These are phyloP conservation scores for Zymoseptoria tritici DNA, from an alignment of 2,329 filamentous ascomycete species.

Conservation along the genomic window DNA sequence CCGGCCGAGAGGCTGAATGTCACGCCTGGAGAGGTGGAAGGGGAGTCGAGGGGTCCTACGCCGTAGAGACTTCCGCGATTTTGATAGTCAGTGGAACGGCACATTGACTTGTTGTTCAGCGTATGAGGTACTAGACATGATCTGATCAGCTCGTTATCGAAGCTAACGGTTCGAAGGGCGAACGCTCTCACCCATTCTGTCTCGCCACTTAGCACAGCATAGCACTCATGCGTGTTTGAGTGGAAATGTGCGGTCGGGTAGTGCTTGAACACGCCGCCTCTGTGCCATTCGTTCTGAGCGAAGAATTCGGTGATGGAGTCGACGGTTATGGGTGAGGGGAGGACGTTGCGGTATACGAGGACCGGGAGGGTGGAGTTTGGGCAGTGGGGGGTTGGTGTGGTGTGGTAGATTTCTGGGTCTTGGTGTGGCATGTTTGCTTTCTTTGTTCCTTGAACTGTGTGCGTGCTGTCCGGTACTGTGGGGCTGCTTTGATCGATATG, in stretches of 20 bases:
- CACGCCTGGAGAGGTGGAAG: conserved; percentile 1
- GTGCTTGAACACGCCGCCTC: conserved; percentile 21
- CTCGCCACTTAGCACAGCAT: conserved; percentile 17
- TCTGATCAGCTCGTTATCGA: no score
- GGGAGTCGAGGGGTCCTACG: conserved; percentile 6
- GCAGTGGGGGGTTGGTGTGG: conserved; percentile 16
- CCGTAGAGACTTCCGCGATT: conserved; percentile 11
- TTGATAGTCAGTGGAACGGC: neutral
- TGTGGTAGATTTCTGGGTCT: conserved; percentile 10
- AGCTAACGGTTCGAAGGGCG: no score
- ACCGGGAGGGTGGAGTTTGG: conserved; percentile 23
- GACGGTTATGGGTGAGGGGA: conserved; percentile 19
- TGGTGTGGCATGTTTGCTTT: neutral
- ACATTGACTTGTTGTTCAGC: no score
- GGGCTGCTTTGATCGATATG: no score
- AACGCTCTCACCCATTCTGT: conserved; percentile 6
- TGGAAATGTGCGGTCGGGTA: conserved; percentile 19
- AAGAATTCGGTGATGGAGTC: conserved; percentile 12
- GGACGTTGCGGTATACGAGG: conserved; percentile 26
- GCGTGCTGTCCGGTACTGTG: no score
- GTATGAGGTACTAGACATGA: no score
- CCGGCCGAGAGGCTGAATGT: conserved; percentile 9
- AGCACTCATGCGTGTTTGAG: conserved; percentile 23
- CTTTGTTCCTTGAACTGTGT: no score
- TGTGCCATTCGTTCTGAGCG: conserved; percentile 19